These are phyloP conservation scores for Thielaviopsis musarum DNA, from an alignment of 2,329 filamentous ascomycete species.

Conservation along the genomic window DNA sequence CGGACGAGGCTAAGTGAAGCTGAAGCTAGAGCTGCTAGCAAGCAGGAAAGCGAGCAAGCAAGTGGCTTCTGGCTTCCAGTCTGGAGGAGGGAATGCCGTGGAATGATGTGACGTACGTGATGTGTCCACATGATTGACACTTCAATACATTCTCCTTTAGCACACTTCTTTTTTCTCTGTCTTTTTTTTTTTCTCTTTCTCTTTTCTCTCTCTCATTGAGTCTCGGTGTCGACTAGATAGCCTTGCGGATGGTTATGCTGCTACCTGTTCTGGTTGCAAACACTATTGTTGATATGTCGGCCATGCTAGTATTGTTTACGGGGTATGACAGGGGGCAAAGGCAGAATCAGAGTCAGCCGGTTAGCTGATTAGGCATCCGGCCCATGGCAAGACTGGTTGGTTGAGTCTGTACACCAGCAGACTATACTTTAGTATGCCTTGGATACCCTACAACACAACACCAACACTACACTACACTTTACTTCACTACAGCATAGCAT, in stretches of 20 bases:
- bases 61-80: neutral
- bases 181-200: neutral
- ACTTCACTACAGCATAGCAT: too few relatives aligned
- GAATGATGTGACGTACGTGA: neutral
- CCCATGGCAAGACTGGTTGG: too few relatives aligned
- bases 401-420: neutral
- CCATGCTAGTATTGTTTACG: too few relatives aligned
- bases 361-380: too few relatives aligned
- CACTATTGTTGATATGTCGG: neutral
- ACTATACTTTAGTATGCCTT: neutral
- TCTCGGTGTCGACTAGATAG: slow-evolving; percentile 1
- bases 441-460: neutral
- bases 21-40: neutral
- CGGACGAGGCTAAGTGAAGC: slow-evolving; percentile 10
- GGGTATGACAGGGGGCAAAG: too few relatives aligned
- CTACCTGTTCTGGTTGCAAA: neutral
- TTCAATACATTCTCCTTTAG: neutral
- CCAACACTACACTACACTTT: too few relatives aligned
- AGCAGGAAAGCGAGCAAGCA: neutral
- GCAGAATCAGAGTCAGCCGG: too few relatives aligned
- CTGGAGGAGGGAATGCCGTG: neutral
- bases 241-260: neutral
- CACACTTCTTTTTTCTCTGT: neutral
- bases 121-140: neutral
- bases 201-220: neutral